Evolutionary conservation across 768 basidiomycete genomes (phyloP).

Genomic region (Naganishia vaughanmartiniae): DNA sequence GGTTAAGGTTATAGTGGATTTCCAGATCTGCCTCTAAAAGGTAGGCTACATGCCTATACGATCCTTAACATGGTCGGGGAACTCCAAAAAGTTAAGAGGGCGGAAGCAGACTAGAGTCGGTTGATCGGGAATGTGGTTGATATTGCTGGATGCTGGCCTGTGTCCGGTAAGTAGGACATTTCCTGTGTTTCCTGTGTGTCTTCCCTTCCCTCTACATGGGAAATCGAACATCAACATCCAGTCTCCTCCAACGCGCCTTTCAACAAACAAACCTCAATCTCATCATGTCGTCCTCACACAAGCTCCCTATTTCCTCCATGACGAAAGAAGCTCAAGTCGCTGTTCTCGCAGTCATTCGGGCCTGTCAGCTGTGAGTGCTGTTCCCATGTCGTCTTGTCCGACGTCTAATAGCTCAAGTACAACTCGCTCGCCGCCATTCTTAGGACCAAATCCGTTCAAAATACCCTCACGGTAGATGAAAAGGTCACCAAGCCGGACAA

Average conservation of each 20-base stretch:
- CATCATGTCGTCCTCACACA: constrained; percentile 6
- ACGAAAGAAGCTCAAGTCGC: constrained; percentile 75
- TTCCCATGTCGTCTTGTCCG: neutral
- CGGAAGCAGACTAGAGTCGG: neutral
- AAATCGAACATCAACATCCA: neutral
- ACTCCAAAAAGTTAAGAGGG: constrained; percentile 2
- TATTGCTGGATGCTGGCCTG: constrained; percentile 4
- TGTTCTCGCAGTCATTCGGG: constrained; percentile 79
- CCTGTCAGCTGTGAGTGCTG: constrained; percentile 62
- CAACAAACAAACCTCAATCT: neutral
- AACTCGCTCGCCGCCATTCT: neutral
- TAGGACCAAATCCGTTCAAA: constrained; percentile 76
- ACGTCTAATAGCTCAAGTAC: neutral
- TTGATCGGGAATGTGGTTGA: neutral
- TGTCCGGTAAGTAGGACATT: too few species aligned
- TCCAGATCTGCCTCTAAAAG: neutral
- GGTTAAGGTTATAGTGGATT: neutral
- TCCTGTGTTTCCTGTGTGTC: too few species aligned
- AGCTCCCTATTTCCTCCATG: constrained; percentile 54
- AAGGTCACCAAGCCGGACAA: constrained; percentile 88
- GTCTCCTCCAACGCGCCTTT: neutral
- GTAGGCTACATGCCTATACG: too few species aligned
- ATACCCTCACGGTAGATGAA: constrained; percentile 76
- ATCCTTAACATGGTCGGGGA: neutral
- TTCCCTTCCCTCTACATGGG: neutral